Conservation (phyloP, 1,284 basidiomycete species). For the Moesziomyces globuligerus region DNA sequence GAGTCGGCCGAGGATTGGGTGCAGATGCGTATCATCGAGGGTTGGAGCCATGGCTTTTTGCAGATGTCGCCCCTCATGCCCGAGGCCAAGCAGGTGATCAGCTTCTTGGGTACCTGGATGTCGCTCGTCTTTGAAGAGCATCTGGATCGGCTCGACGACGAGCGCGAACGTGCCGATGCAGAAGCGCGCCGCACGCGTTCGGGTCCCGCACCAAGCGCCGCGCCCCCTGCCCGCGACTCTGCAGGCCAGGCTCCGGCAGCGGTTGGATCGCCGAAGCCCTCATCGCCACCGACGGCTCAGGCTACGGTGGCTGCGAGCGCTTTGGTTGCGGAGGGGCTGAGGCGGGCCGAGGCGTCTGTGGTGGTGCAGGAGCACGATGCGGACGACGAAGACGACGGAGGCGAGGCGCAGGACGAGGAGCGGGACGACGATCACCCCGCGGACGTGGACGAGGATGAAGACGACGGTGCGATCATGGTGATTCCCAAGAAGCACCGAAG, state of each 20-base stretch:
- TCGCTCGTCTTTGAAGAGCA: conserved; percentile 76
- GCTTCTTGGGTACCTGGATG: conserved; percentile 93
- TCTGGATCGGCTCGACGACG: conserved; percentile 35
- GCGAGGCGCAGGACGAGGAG: conserved; percentile 47
- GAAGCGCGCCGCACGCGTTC: conserved; percentile 20
- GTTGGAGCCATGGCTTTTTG: conserved; percentile 64
- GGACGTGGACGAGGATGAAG: conserved; percentile 26
- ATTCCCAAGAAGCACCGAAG: conserved; percentile 38
- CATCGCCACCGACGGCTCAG: conserved; percentile 5
- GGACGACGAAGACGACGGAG: conserved; percentile 44
- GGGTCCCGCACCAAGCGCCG: too few species aligned
- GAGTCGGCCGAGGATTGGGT: conserved; percentile 95
- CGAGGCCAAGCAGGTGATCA: conserved; percentile 82
- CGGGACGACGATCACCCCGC: conserved; percentile 45
- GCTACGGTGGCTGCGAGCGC: too few species aligned
- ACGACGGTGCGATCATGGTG: conserved; percentile 61
- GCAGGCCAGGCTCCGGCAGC: conserved; percentile 3
- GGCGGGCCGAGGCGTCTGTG: background rate
- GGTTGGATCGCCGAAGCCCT: background rate
- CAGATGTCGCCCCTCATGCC: conserved; percentile 90
- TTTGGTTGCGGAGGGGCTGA: too few species aligned
- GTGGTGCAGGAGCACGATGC: conserved; percentile 16
- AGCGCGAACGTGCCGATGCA: conserved; percentile 27
- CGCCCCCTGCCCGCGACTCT: conserved; percentile 5
- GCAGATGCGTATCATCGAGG: conserved; percentile 74